Base-by-base conservation (phyloP, 495 filamentous ascomycete genomes). In the Podospora tetraspora region DNA sequence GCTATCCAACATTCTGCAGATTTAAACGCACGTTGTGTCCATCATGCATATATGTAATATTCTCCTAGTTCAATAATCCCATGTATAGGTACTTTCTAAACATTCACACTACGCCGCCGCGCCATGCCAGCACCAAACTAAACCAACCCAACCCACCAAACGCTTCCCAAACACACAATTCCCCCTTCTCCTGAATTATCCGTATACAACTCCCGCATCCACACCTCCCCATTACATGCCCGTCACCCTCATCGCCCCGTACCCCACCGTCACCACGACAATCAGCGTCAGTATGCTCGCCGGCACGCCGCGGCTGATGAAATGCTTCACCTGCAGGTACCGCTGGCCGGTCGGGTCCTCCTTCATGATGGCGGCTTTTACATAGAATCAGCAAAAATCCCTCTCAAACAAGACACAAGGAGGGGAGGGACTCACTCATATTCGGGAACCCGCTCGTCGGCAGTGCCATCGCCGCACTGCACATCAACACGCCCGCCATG, bases 361-460 rank as follows among this genome's bases (percentile, higher is more conserved):
- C 83, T 97, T 97, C 96, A 99, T 98, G 75, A 99, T 98, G 13
- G 95, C 95, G 66, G 95, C 94, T 97, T 61, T 63, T 16, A n/a
- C 16, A 52, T 0, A 52, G 37, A 52, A 52, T 52, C 16, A 52
- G 37, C 6, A 52, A 12, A 25, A 24, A 67, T 10, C 21, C 27
- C 10, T 30, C 21, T 52, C 19, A 5, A 30, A 12, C 16, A 9
- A 62, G 8, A 58, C 43, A 24, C 19, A 27, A 32, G 19, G 37
- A 56, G 4, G 32, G 19, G 21, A 4, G 24, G 66, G 57, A 88
- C 93, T 80, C 84, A 97, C 94, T 99, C 95, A 99, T 99, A 74
- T 99, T 99, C 2, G 95, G 95, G 77, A 99, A 99, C 19, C 95
- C 95, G 73, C 90, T 93, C 0, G 95, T 99, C 13, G 95, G 95